Conservation (phyloP, 208 protist species). For the Lotmaria passim region DNA sequence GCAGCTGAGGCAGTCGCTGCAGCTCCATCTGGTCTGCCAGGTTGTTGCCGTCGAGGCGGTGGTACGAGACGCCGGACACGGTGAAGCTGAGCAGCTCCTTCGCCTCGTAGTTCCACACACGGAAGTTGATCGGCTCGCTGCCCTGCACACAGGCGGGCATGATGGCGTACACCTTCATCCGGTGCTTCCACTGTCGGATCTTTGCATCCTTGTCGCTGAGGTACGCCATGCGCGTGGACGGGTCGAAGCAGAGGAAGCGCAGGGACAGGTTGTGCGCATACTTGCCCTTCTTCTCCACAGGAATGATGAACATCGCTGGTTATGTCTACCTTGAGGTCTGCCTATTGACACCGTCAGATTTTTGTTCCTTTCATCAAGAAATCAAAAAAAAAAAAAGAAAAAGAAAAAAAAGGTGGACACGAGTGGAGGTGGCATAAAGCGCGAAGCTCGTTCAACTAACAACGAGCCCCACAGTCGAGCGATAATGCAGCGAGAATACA, state of each 20-base stretch:
- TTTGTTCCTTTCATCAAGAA: not conserved
- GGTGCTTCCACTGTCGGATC: conserved; percentile 41
- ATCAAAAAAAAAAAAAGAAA: not conserved
- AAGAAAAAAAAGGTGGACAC: too few species aligned
- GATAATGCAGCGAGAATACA: too few species aligned
- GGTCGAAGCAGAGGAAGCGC: conserved; percentile 48
- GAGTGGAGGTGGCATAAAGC: too few species aligned
- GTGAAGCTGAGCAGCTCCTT: conserved; percentile 31
- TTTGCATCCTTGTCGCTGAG: conserved; percentile 42
- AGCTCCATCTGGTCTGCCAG: conserved; percentile 21
- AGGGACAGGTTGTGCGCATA: conserved; percentile 29
- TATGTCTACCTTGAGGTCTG: not conserved
- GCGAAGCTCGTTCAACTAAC: too few species aligned
- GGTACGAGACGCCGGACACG: conserved; percentile 33
- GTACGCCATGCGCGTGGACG: conserved; percentile 45
- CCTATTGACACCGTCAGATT: not conserved
- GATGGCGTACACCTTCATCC: conserved; percentile 52
- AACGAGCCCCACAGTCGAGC: too few species aligned
- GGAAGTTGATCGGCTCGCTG: conserved; percentile 28
- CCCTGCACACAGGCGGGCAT: conserved; percentile 16
- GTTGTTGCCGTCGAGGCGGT: conserved; percentile 25
- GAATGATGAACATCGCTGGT: conserved; percentile 29
- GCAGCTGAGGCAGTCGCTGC: conserved; percentile 33
- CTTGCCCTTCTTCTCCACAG: conserved; percentile 53
- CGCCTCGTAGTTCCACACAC: conserved; percentile 26